Conservation (phyloP, 129 eudicot species). For the Flaveria linearis region DNA sequence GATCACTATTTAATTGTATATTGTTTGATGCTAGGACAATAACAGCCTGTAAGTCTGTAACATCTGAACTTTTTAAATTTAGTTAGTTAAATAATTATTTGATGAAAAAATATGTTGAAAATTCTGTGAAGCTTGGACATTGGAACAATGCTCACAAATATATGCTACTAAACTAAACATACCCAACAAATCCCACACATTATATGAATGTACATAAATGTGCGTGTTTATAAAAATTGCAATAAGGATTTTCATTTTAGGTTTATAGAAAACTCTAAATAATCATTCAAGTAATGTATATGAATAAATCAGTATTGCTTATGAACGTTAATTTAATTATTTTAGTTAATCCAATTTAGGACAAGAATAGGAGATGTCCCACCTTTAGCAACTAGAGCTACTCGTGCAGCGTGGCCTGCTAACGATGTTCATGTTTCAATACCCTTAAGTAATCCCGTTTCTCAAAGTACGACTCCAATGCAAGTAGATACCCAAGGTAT, state of each 20-base stretch:
- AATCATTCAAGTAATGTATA: neutral
- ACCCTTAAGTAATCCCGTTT: conserved; percentile 29
- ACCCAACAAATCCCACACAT: too few relatives aligned
- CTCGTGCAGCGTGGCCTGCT: conserved; percentile 83
- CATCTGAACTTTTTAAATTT: neutral
- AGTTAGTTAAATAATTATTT: neutral
- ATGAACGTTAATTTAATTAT: neutral
- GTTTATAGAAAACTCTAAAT: neutral
- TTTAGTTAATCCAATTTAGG: conserved; percentile 30
- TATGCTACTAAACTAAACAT: too few relatives aligned
- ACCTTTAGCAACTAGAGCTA: conserved; percentile 78
- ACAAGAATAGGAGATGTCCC: conserved; percentile 67
- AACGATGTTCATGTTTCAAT: conserved; percentile 29
- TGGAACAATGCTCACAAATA: neutral
- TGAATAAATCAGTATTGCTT: neutral
- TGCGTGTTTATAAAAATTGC: neutral
- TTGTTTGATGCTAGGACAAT: neutral
- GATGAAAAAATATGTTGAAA: neutral
- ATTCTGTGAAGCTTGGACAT: neutral
- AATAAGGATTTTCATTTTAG: neutral
- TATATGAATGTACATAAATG: neutral
- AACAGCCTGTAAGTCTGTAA: neutral
- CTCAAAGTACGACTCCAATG: conserved; percentile 37
- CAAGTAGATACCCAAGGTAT: conserved; percentile 58
- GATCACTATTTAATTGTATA: neutral